A percentile compares a stretch with the other conserved stretches of the same genome.
Conservation (phyloP, 192 early-diverging fungal genomes). For the Umbelopsis vinacea region DNA sequence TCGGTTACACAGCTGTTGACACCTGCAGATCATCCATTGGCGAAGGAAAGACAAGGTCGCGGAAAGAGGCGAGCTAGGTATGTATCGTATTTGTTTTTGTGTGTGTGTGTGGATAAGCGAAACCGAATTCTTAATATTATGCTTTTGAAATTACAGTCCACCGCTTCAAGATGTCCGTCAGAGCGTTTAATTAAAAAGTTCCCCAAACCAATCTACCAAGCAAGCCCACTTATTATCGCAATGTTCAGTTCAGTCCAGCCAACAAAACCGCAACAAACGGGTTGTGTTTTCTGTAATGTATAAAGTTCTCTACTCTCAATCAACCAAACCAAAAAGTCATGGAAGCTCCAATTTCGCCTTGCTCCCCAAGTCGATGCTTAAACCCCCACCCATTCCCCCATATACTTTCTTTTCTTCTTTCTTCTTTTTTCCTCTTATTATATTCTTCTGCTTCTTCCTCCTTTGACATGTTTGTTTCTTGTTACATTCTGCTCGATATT, state of each 20-base stretch:
- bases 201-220: too few species aligned
- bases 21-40: conserved; percentile 41
- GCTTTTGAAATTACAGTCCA: neutral
- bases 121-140: neutral
- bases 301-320: neutral
- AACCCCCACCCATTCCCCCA: neutral
- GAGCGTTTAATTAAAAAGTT: conserved; percentile 3
- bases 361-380: neutral
- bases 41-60: conserved; percentile 25
- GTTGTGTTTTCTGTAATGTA: neutral
- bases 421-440: neutral
- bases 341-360: neutral
- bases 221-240: neutral
- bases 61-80: conserved; percentile 22
- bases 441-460: neutral
- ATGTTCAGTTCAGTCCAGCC: neutral
- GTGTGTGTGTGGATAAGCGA: neutral
- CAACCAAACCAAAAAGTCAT: neutral
- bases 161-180: conserved; percentile 6
- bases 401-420: neutral
- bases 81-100: neutral
- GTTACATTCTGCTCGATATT: conserved; percentile 22
- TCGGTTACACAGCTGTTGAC: conserved; percentile 28
- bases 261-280: neutral
- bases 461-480: neutral